Conservation (phyloP, 2,329 filamentous ascomycete genomes). For the Phoma sp. region DNA sequence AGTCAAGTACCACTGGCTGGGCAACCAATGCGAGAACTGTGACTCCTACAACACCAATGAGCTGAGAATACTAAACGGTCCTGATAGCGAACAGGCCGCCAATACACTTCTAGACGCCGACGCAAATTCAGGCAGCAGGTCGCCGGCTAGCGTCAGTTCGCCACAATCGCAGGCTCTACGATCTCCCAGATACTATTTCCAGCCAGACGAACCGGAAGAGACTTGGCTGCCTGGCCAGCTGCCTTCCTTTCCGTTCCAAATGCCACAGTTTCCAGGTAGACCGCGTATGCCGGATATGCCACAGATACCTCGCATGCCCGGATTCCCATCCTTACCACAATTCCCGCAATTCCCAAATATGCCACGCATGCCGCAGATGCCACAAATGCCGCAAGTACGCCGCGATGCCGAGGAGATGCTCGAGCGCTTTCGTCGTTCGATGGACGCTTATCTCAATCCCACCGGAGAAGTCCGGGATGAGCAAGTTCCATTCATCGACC, state of each 20-base stretch:
- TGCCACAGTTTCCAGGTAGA: constrained; percentile 43
- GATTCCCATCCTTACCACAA: constrained; percentile 39
- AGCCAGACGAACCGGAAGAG: constrained; percentile 45
- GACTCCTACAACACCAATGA: constrained; percentile 61
- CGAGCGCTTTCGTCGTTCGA: constrained; percentile 46
- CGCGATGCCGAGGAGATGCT: constrained; percentile 45
- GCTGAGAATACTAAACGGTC: constrained; percentile 51
- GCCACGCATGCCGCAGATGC: constrained; percentile 24
- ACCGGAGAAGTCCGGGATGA: constrained; percentile 42
- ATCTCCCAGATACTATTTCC: constrained; percentile 46
- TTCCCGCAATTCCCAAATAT: constrained; percentile 42
- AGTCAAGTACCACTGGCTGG: constrained; percentile 92
- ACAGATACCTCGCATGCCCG: constrained; percentile 40
- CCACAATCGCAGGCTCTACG: constrained; percentile 40
- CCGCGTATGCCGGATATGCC: constrained; percentile 37
- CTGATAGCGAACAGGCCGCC: constrained; percentile 44
- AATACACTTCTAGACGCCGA: constrained; percentile 42
- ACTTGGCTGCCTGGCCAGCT: constrained; percentile 47
- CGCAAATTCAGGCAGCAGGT: constrained; percentile 31
- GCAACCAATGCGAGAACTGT: constrained; percentile 78
- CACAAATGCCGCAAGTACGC: constrained; percentile 36
- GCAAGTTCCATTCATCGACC: constrained; percentile 44
- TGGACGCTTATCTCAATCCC: constrained; percentile 53
- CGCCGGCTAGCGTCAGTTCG: constrained; percentile 41
- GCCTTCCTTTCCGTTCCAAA: constrained; percentile 45